Evolutionary conservation across 768 basidiomycete species (phyloP).

Genomic region (Amanita jacksonii): DNA sequence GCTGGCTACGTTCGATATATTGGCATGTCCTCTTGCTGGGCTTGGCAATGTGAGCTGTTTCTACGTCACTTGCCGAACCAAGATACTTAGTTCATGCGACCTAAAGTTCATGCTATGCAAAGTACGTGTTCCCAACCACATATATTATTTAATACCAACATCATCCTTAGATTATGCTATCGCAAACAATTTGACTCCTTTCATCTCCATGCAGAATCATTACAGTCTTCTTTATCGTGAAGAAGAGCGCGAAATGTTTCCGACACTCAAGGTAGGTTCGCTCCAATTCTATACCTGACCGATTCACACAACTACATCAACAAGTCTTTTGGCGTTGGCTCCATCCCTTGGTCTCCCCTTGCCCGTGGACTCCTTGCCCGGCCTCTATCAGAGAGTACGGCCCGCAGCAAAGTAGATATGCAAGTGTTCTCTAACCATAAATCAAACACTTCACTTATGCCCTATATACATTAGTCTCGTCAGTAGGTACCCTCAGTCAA

Average conservation of each 20-base stretch:
- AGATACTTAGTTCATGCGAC: too few relatives aligned
- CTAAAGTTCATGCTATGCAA: too few relatives aligned
- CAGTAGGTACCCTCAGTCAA: too few relatives aligned
- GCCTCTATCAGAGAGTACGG: slow-evolving; percentile 29
- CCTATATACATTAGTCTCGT: too few relatives aligned
- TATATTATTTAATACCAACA: too few relatives aligned
- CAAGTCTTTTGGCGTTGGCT: slow-evolving; percentile 41
- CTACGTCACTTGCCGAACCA: background rate
- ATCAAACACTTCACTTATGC: too few relatives aligned
- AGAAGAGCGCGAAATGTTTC: too few relatives aligned
- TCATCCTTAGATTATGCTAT: slow-evolving; percentile 50
- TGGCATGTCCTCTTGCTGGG: slow-evolving; percentile 23
- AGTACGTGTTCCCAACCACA: too few relatives aligned
- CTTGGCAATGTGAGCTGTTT: slow-evolving; percentile 19
- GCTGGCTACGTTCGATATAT: slow-evolving; percentile 35
- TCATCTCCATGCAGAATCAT: slow-evolving; percentile 64
- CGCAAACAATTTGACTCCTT: slow-evolving; percentile 42
- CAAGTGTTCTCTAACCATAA: too few relatives aligned
- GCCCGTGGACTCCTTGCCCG: slow-evolving; percentile 42
- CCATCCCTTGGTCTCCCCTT: slow-evolving; percentile 52
- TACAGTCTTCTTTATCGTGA: slow-evolving; percentile 48
- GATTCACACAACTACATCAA: background rate
- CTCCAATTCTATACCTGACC: slow-evolving; percentile 14
- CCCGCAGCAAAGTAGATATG: slow-evolving; percentile 29
- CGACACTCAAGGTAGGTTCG: too few relatives aligned